These are phyloP conservation scores for Hortaea sp. DNA, from an alignment of 2,329 filamentous ascomycete species.

Conservation along the genomic window DNA sequence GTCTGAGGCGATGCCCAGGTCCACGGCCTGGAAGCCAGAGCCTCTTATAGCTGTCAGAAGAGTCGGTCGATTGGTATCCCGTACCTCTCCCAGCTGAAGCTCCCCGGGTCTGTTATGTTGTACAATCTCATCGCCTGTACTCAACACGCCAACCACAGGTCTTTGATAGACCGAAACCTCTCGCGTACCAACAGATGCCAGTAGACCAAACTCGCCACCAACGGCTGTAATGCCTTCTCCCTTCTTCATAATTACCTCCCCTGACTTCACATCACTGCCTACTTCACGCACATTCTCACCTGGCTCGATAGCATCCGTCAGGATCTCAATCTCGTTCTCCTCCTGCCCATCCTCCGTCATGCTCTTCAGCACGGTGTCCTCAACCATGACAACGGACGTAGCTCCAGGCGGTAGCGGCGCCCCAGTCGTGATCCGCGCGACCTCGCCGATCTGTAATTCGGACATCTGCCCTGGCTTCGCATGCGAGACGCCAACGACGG, in stretches of 20 bases:
- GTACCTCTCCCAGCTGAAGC: slow-evolving; percentile 70
- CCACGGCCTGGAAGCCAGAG: slow-evolving; percentile 68
- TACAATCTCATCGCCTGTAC: slow-evolving; percentile 91
- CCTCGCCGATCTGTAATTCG: slow-evolving; percentile 58
- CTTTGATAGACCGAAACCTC: slow-evolving; percentile 63
- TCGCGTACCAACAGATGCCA: slow-evolving; percentile 71
- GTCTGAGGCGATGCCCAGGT: slow-evolving; percentile 77
- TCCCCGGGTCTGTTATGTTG: slow-evolving; percentile 54
- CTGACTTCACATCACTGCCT: slow-evolving; percentile 72
- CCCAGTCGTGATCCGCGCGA: slow-evolving; percentile 88
- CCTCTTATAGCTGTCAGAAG: slow-evolving; percentile 66
- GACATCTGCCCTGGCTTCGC: slow-evolving; percentile 62
- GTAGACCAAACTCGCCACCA: slow-evolving; percentile 81
- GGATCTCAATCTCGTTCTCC: slow-evolving; percentile 78
- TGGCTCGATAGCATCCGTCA: slow-evolving; percentile 61
- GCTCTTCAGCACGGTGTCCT: slow-evolving; percentile 71
- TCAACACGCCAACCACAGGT: slow-evolving; percentile 76
- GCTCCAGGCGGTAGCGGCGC: slow-evolving; percentile 82
- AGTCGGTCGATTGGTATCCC: slow-evolving; percentile 86
- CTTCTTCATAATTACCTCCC: slow-evolving; percentile 58
- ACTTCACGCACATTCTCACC: slow-evolving; percentile 87
- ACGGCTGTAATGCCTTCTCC: slow-evolving; percentile 77
- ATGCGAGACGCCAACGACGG: slow-evolving; percentile 78
- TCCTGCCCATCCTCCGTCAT: slow-evolving; percentile 72
- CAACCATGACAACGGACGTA: slow-evolving; percentile 91